Evolutionary conservation across 306 rosid species (phyloP).

Genomic region (Hippophae gyantsensis): DNA sequence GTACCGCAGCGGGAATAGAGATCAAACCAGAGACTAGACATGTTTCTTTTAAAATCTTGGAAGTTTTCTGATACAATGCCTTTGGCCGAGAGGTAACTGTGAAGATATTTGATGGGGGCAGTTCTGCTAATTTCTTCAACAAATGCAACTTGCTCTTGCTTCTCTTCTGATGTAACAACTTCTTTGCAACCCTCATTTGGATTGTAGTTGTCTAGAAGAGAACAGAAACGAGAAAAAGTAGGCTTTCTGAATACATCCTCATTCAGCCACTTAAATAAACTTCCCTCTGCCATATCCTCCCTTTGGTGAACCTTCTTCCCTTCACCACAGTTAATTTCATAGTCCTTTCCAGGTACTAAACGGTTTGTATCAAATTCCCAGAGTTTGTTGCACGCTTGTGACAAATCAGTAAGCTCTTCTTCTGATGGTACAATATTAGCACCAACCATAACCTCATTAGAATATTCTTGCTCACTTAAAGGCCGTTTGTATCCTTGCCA

Average conservation of each 20-base stretch:
- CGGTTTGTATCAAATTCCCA: conserved; percentile 88
- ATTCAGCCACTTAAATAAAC: conserved; percentile 61
- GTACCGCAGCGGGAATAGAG: conserved; percentile 88
- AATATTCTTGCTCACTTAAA: conserved; percentile 63
- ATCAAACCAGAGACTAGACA: conserved; percentile 73
- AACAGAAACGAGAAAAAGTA: conserved; percentile 72
- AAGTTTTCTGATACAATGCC: conserved; percentile 45
- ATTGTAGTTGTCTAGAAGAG: conserved; percentile 85
- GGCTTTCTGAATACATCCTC: conserved; percentile 64
- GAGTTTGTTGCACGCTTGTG: conserved; percentile 64
- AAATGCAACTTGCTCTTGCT: conserved; percentile 85
- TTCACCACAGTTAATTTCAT: conserved; percentile 88
- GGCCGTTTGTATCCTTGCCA: conserved; percentile 68
- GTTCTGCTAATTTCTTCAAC: conserved; percentile 93
- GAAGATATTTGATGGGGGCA: conserved; percentile 79
- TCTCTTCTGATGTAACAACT: conserved; percentile 87
- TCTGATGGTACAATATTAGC: conserved; percentile 45
- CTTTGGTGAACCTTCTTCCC: conserved; percentile 70
- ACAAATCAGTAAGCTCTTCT: conserved; percentile 63
- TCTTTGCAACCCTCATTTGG: conserved; percentile 72
- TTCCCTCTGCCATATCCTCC: conserved; percentile 70
- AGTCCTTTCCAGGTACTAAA: conserved; percentile 68
- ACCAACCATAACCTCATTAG: conserved; percentile 52
- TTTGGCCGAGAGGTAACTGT: conserved; percentile 58
- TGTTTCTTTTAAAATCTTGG: conserved; percentile 58